Conservation (phyloP, 2,329 filamentous ascomycete species). For the Coniella vitis region DNA sequence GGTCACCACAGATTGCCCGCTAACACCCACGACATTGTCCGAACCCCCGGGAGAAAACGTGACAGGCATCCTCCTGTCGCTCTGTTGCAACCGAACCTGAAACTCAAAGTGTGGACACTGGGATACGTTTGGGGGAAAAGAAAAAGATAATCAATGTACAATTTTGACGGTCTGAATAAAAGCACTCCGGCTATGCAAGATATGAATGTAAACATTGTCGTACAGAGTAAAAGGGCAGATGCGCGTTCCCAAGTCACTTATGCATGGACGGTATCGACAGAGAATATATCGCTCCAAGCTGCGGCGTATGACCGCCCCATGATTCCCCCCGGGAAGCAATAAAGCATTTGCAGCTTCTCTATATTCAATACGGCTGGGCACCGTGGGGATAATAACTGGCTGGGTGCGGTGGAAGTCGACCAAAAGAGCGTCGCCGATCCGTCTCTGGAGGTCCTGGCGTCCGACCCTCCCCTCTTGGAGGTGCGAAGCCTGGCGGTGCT, state of each 20-base stretch:
- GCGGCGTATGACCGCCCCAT: too few relatives aligned
- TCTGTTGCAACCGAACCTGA: constrained; percentile 2
- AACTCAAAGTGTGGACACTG: neutral
- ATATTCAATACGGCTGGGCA: neutral
- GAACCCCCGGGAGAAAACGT: too few relatives aligned
- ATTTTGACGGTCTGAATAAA: constrained; percentile 11
- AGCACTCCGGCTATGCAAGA: constrained; percentile 15
- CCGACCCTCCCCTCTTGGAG: constrained; percentile 28
- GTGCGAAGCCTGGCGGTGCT: constrained; percentile 26
- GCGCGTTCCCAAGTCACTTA: too few relatives aligned
- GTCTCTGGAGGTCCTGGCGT: constrained; percentile 28
- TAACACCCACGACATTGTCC: too few relatives aligned
- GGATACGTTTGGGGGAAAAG: neutral
- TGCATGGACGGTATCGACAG: too few relatives aligned
- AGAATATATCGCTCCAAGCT: too few relatives aligned
- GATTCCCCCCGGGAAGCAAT: neutral
- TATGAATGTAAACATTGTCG: neutral
- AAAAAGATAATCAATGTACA: neutral
- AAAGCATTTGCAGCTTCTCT: neutral
- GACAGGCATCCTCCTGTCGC: constrained; percentile 2
- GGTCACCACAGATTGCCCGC: too few relatives aligned
- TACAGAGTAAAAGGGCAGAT: too few relatives aligned
- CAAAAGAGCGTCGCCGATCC: constrained; percentile 21
- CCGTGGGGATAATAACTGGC: constrained; percentile 17
- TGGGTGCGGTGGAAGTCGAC: constrained; percentile 19